Evolutionary conservation across 2,329 filamentous ascomycete species (phyloP), one percentile per base, ranked within the genome.

Genomic region (Aspergillus candidus): DNA sequence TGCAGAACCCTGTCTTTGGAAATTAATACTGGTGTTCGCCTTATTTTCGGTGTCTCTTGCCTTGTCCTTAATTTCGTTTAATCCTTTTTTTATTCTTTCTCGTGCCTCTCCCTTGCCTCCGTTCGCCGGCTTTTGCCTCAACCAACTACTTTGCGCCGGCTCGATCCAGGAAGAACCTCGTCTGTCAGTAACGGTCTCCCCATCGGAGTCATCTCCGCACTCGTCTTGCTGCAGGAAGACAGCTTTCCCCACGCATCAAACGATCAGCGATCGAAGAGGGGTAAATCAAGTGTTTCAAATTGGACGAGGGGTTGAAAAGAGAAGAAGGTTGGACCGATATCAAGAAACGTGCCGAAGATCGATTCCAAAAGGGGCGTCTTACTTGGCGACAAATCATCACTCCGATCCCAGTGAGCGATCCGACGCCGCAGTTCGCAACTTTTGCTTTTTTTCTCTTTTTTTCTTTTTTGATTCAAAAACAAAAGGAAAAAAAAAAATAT

Each of bases 161-260:
- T 27, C 22, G 22, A 27, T 5, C 22, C 22, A 27, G 43, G 45
- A 42, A 39, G 36, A 47, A 47, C 45, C 44, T 51, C 33, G 48
- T 43, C 48, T 47, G 27, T 44, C 39, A 11, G 32, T 38, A 48
- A 38, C 53, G 38, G 47, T 47, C 47, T 40, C 54, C 51, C 56
- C 61, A 62, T 60, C 60, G 59, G 57, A 59, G 45, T 49, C 47
- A 49, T 49, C 55, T 58, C 48, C 49, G 49, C 57, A 59, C 55
- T 43, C 50, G 47, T 50, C 49, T 50, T 50, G 51, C 40, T 58
- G 58, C 55, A 58, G 56, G 49, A 50, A 50, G 46, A 50, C 57
- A 63, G 60, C 58, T 62, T 64, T 55, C 61, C 59, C 61, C 58
- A 58, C 62, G 57, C 49, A 57, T 48, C 48, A 56, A 49, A 55